Conservation (phyloP, 192 early-diverging fungal species). For the Paraglomus brasilianum region DNA sequence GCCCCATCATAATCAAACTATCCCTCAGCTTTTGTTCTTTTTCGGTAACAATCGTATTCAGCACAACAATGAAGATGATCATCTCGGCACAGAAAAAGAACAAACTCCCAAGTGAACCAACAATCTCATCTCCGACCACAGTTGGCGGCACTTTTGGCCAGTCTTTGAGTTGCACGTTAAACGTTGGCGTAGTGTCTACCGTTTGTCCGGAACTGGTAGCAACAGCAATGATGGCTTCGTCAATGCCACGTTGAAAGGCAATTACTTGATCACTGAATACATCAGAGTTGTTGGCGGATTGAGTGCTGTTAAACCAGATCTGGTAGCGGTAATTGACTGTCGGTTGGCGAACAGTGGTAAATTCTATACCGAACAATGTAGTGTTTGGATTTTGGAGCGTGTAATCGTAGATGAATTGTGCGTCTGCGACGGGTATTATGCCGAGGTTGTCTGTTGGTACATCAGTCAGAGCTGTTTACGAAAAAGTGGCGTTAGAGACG, state of each 20-base stretch:
- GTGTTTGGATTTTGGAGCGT: conserved; percentile 63
- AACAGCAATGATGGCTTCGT: conserved; percentile 59
- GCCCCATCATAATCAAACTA: conserved; percentile 80
- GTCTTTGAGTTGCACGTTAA: conserved; percentile 62
- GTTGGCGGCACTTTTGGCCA: conserved; percentile 64
- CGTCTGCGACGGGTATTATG: conserved; percentile 54
- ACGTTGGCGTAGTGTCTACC: conserved; percentile 31
- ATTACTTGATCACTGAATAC: conserved; percentile 60
- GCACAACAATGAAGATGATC: conserved; percentile 54
- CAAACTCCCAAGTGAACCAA: conserved; percentile 53
- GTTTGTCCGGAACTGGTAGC: conserved; percentile 17
- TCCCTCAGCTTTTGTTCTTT: conserved; percentile 70
- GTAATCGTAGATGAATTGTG: conserved; percentile 69
- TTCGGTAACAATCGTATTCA: conserved; percentile 72
- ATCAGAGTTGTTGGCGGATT: conserved; percentile 59
- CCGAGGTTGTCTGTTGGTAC: conserved; percentile 40
- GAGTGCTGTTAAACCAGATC: conserved; percentile 71
- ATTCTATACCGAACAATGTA: conserved; percentile 62
- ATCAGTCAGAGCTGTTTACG: conserved; percentile 29
- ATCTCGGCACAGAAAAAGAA: conserved; percentile 60
- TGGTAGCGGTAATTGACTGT: conserved; percentile 67
- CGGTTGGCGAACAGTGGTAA: conserved; percentile 35
- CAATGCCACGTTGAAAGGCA: conserved; percentile 61
- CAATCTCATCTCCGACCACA: conserved; percentile 54
- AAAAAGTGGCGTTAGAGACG: conserved; percentile 29